These are phyloP conservation scores for Suillus americanus DNA, from an alignment of 768 basidiomycete species.

Conservation along the genomic window DNA sequence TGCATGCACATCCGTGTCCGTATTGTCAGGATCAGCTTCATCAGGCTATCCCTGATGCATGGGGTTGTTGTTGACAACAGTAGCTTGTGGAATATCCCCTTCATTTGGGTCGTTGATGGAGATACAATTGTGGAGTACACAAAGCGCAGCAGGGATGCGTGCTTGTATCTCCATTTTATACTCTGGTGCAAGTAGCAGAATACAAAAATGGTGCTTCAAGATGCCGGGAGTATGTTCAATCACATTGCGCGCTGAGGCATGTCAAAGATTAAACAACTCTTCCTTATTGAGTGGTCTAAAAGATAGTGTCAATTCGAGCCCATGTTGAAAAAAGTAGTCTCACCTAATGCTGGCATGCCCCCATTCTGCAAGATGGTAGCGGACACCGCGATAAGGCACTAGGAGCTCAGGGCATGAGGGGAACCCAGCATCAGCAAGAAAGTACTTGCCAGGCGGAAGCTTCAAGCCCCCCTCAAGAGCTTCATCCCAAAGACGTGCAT, in stretches of 20 bases:
- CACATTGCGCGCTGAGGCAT: conserved; percentile 20
- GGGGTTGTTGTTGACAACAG: background rate
- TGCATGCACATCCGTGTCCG: background rate
- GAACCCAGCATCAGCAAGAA: conserved; percentile 17
- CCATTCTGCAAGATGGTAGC: background rate
- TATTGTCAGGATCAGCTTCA: background rate
- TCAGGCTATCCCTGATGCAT: background rate
- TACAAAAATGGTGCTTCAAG: conserved; percentile 27
- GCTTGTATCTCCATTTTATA: conserved; percentile 24
- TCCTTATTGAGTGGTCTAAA: too few relatives aligned
- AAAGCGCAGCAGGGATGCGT: conserved; percentile 19
- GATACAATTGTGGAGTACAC: conserved; percentile 20
- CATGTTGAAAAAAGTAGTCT: background rate
- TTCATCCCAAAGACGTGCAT: conserved; percentile 9
- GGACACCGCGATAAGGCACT: background rate
- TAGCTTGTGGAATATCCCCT: background rate
- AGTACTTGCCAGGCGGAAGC: conserved; percentile 33
- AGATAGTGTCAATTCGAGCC: background rate
- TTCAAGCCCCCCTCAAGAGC: conserved; percentile 8
- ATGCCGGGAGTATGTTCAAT: conserved; percentile 42
- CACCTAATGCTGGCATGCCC: background rate
- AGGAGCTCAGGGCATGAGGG: conserved; percentile 11
- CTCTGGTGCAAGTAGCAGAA: conserved; percentile 16
- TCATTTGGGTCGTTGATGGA: background rate
- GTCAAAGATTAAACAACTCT: too few relatives aligned